Evolutionary conservation across 306 rosid species (phyloP).

Genomic region (Vigna trinervia): DNA sequence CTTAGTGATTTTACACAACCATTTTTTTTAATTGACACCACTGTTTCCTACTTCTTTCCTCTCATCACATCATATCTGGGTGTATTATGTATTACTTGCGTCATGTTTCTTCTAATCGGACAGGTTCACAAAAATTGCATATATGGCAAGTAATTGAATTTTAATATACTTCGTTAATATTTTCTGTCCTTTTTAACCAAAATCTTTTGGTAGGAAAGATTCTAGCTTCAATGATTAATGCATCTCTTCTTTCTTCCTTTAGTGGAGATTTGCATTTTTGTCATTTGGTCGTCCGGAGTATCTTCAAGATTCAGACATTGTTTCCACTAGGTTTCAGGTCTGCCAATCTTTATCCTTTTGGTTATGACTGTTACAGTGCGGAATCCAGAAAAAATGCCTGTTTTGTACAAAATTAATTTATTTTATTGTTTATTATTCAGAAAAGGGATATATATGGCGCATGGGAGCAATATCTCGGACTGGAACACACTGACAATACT

Average conservation of each 20-base stretch:
- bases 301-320: slow-evolving; percentile 78
- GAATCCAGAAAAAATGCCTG: background rate
- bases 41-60: too few species aligned
- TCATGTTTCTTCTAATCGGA: background rate
- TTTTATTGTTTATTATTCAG: slow-evolving; percentile 48
- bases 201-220: background rate
- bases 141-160: background rate
- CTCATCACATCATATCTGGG: background rate
- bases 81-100: background rate
- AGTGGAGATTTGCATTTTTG: slow-evolving; percentile 97
- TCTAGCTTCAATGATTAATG: background rate
- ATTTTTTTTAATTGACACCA: too few species aligned
- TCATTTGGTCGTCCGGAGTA: slow-evolving; percentile 94
- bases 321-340: slow-evolving; percentile 91
- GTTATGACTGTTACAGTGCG: background rate
- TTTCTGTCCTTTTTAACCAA: background rate
- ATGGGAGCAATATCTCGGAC: slow-evolving; percentile 99
- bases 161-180: background rate
- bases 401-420: background rate
- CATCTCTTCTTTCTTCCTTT: slow-evolving; percentile 19
- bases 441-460: slow-evolving; percentile 92
- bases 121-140: background rate
- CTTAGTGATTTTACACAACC: too few species aligned
- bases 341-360: slow-evolving; percentile 29
- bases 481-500: slow-evolving; percentile 84